Evolutionary conservation across 352 stramenopile genomes (phyloP).

Genomic region (Phytophthora palmivora): DNA sequence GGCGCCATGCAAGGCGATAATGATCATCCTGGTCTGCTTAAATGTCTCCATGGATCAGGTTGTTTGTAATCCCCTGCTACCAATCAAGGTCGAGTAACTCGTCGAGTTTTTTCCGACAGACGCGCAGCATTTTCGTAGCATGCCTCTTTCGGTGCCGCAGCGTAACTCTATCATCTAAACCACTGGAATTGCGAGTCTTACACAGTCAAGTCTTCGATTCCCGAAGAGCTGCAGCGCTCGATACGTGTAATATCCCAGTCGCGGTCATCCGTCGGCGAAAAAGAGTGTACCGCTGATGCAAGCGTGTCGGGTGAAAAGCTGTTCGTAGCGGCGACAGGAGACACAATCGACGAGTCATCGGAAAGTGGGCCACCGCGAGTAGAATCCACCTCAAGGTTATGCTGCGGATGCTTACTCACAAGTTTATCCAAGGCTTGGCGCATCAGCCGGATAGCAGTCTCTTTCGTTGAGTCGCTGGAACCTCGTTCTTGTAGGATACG

Average conservation of each 20-base stretch:
- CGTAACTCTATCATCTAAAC: too few species aligned
- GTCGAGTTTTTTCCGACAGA: too few species aligned
- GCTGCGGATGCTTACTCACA: conserved; percentile 73
- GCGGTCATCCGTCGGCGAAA: conserved; percentile 34
- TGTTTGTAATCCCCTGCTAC: too few species aligned
- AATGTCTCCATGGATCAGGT: too few species aligned
- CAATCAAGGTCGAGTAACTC: too few species aligned
- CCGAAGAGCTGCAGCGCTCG: conserved; percentile 50
- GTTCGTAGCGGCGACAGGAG: conserved; percentile 3
- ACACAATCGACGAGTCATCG: conserved; percentile 18
- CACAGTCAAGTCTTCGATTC: conserved; percentile 64
- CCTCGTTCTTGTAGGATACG: conserved; percentile 77
- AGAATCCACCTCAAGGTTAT: conserved; percentile 71
- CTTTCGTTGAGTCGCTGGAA: conserved; percentile 62
- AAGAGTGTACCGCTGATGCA: conserved; percentile 15
- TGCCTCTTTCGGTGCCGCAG: too few species aligned
- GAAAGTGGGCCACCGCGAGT: conserved; percentile 10
- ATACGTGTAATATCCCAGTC: conserved; percentile 37
- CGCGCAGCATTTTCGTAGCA: too few species aligned
- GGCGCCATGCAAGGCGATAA: too few species aligned
- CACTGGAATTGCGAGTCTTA: conserved; percentile 4
- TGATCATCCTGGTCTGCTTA: too few species aligned
- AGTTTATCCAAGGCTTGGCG: conserved; percentile 80
- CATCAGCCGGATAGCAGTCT: conserved; percentile 69
- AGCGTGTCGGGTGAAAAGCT: conserved; percentile 23